Evolutionary conservation across 2,329 filamentous ascomycete genomes (phyloP).

Genomic region (Paraphoma sp.): DNA sequence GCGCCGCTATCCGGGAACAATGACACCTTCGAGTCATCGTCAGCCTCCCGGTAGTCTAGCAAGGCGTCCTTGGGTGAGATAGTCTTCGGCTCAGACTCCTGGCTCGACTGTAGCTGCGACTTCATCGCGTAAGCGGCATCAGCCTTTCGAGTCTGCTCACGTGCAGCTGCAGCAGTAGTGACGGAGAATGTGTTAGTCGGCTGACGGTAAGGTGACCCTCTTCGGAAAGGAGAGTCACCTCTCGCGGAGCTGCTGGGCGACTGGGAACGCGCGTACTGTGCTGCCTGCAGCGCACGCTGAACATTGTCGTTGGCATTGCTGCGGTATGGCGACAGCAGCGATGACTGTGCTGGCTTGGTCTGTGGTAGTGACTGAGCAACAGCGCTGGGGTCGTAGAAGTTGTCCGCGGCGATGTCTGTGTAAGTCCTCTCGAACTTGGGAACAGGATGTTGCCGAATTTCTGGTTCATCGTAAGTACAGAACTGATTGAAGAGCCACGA

Average conservation of each 20-base stretch:
- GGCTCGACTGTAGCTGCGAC: conserved; percentile 45
- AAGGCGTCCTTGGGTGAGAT: conserved; percentile 95
- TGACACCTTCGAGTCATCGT: conserved; percentile 73
- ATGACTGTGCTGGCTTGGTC: conserved; percentile 60
- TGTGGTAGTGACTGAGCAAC: conserved; percentile 53
- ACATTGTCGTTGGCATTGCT: conserved; percentile 61
- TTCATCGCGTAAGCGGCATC: conserved; percentile 58
- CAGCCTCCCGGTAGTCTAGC: conserved; percentile 80
- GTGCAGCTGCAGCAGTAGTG: conserved; percentile 64
- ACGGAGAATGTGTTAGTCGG: conserved; percentile 49
- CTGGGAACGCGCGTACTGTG: conserved; percentile 71
- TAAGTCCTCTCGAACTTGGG: conserved; percentile 86
- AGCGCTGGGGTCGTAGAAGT: conserved; percentile 79
- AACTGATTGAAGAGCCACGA: conserved; percentile 64
- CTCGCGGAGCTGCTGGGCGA: conserved; percentile 63
- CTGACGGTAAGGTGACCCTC: conserved; percentile 62
- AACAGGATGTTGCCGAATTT: conserved; percentile 53
- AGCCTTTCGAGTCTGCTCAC: conserved; percentile 68
- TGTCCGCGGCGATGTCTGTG: conserved; percentile 84
- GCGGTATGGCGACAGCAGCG: conserved; percentile 57
- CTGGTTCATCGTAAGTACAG: conserved; percentile 71
- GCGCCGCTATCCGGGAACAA: conserved; percentile 72
- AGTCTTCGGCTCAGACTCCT: conserved; percentile 68
- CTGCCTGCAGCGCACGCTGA: conserved; percentile 77
- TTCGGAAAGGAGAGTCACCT: conserved; percentile 81